Evolutionary conservation across 2,329 filamentous ascomycete genomes (phyloP).

Genomic region (Diaporthe ilicicola): DNA sequence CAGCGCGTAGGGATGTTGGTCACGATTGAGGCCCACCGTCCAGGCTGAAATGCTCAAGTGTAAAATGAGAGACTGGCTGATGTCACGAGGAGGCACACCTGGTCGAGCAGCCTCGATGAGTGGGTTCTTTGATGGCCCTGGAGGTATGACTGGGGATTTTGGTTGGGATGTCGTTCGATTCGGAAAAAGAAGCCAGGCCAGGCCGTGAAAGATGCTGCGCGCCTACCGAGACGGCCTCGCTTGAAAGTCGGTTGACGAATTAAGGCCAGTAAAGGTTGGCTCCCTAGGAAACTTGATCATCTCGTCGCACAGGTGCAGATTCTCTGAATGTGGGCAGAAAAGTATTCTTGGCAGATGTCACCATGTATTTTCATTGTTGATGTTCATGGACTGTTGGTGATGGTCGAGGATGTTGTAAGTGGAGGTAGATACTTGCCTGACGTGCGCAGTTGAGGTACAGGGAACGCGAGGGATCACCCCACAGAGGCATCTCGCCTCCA

Average conservation of each 20-base stretch:
- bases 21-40: constrained; percentile 17
- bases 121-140: neutral
- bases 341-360: neutral
- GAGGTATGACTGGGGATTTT: neutral
- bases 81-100: neutral
- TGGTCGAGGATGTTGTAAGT: neutral
- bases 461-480: no score
- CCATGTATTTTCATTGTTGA: neutral
- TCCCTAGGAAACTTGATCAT: neutral
- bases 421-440: neutral
- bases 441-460: no score
- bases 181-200: neutral
- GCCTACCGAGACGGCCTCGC: no score
- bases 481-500: neutral
- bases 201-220: neutral
- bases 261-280: neutral
- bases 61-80: constrained; percentile 10
- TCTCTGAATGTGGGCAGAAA: neutral
- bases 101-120: neutral
- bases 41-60: constrained; percentile 13
- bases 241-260: neutral
- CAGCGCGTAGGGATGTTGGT: neutral
- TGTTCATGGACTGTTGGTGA: neutral
- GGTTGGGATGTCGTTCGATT: neutral
- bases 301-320: neutral